These are phyloP conservation scores for Phytophthora vignae DNA, from an alignment of 352 stramenopile genomes.

Conservation along the genomic window DNA sequence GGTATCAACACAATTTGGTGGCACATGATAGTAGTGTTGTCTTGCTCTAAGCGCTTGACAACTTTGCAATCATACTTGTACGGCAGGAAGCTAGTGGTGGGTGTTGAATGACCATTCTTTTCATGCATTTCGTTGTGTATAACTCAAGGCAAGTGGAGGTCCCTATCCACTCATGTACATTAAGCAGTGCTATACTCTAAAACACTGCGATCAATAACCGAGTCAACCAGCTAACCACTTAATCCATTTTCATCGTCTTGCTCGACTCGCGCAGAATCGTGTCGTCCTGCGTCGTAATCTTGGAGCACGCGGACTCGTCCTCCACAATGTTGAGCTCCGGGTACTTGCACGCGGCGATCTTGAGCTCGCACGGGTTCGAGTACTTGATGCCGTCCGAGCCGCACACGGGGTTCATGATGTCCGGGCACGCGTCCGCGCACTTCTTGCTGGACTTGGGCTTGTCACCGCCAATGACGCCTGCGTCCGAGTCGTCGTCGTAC, in stretches of 20 bases:
- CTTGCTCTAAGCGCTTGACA: too few relatives aligned
- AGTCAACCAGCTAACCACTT: neutral
- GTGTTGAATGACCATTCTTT: neutral
- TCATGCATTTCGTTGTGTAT: neutral
- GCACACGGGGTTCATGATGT: constrained; percentile 37
- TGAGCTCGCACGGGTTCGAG: constrained; percentile 37
- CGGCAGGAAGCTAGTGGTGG: too few relatives aligned
- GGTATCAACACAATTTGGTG: too few relatives aligned
- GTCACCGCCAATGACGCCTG: constrained; percentile 18
- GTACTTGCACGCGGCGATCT: constrained; percentile 25
- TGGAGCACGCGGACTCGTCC: constrained; percentile 10
- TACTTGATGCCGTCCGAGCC: constrained; percentile 47
- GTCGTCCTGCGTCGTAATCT: constrained; percentile 4
- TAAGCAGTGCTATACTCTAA: neutral
- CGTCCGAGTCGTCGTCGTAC: constrained; percentile 29
- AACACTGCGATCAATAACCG: neutral
- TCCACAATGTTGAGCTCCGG: constrained; percentile 22
- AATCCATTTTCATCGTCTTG: neutral
- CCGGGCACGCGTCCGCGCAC: constrained; percentile 30
- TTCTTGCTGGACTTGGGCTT: constrained; percentile 7
- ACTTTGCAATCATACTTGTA: too few relatives aligned
- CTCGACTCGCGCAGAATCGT: neutral
- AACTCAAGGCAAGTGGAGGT: neutral
- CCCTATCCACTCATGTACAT: neutral
- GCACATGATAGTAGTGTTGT: too few relatives aligned